Evolutionary conservation across 495 filamentous ascomycete species (phyloP).

Genomic region (Recurvomyces mirabilis): DNA sequence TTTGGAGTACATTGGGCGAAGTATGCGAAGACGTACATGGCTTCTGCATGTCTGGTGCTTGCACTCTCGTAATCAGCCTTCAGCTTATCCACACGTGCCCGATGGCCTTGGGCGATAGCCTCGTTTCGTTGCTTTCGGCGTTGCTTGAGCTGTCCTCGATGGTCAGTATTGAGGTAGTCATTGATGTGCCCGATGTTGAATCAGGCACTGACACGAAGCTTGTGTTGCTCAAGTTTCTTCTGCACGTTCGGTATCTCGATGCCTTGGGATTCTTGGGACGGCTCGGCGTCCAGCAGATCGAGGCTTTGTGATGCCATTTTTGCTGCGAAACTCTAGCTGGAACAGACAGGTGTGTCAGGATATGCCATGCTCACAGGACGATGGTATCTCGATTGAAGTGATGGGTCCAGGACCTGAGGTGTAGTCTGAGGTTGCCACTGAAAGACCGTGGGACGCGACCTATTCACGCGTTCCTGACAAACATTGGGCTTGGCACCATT

Average conservation of each 20-base stretch:
- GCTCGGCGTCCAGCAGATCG: neutral
- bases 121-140: slow-evolving; percentile 2
- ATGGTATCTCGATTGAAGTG: too few species aligned
- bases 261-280: slow-evolving; percentile 4
- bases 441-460: too few species aligned
- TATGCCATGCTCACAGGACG: too few species aligned
- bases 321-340: too few species aligned
- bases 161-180: neutral
- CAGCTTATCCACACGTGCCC: slow-evolving; percentile 1
- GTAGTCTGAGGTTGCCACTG: too few species aligned
- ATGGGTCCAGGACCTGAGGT: too few species aligned
- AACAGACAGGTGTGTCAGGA: too few species aligned
- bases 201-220: slow-evolving; percentile 1
- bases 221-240: neutral
- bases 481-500: too few species aligned
- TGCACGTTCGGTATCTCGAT: slow-evolving; percentile 3
- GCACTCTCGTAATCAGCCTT: neutral
- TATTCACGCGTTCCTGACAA: too few species aligned
- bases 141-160: slow-evolving; percentile 4
- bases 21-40: neutral
- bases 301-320: neutral
- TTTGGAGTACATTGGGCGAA: too few species aligned
- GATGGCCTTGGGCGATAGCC: neutral
- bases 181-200: neutral
- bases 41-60: neutral